Percentiles rank a stretch among this genome's conserved stretches.
Conservation (phyloP, 495 filamentous ascomycete species). For the Aspergillus wentii region DNA sequence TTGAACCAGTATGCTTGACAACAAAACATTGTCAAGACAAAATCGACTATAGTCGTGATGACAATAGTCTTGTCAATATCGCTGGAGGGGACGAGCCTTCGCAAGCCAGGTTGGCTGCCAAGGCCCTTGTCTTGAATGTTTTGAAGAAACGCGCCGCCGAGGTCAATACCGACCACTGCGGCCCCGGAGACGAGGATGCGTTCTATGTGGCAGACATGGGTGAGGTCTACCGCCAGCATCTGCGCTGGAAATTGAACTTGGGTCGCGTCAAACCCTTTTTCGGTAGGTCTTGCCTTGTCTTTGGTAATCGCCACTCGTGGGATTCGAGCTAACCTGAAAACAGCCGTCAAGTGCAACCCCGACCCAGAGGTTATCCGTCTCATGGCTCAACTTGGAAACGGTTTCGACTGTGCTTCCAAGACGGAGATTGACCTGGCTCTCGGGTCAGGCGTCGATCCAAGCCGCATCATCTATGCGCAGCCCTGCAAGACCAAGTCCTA, state of each 20-base stretch:
- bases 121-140: constrained; percentile 67
- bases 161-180: constrained; percentile 81
- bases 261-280: constrained; percentile 94
- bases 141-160: constrained; percentile 74
- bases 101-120: constrained; percentile 45
- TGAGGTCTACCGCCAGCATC: constrained; percentile 96
- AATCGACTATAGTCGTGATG: constrained; percentile 26
- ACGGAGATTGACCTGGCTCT: constrained; percentile 90
- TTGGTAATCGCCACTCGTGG: too few species aligned
- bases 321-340: too few species aligned
- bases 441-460: constrained; percentile 76
- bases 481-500: constrained; percentile 99
- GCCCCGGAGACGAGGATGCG: constrained; percentile 87
- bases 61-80: constrained; percentile 23
- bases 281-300: constrained; percentile 51
- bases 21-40: constrained; percentile 23
- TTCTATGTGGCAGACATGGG: constrained; percentile 98
- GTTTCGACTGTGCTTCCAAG: constrained; percentile 98
- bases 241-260: constrained; percentile 95
- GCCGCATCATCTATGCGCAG: constrained; percentile 97
- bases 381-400: constrained; percentile 80
- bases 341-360: constrained; percentile 98
- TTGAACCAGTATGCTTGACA: constrained; percentile 48
- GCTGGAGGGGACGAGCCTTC: constrained; percentile 38
- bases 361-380: constrained; percentile 85